A percentile compares a stretch with the other conserved stretches of the same genome.
Evolutionary conservation across 2,329 filamentous ascomycete genomes (phyloP).

Genomic region (Alternaria sp.): DNA sequence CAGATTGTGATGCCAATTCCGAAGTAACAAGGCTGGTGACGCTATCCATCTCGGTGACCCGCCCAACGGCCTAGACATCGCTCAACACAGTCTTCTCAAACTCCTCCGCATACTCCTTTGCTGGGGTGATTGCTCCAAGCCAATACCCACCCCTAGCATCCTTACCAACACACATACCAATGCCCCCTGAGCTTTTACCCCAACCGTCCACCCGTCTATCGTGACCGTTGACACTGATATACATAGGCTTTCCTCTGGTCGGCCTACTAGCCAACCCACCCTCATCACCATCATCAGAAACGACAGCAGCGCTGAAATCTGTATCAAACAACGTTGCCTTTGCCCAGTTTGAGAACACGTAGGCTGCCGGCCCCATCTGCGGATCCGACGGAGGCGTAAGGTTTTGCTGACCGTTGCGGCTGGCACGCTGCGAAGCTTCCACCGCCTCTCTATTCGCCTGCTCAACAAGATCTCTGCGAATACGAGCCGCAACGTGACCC

Average conservation of each 20-base stretch:
- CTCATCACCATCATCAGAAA: neutral
- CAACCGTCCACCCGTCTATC: constrained; percentile 4
- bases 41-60: neutral
- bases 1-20: neutral
- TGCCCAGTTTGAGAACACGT: constrained; percentile 20
- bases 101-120: neutral
- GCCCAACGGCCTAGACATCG: neutral
- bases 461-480: constrained; percentile 25
- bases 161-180: constrained; percentile 17
- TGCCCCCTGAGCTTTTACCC: constrained; percentile 9
- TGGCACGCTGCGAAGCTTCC: constrained; percentile 11
- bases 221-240: neutral
- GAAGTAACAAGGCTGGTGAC: neutral
- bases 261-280: neutral
- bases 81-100: constrained; percentile 3
- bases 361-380: constrained; percentile 4
- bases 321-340: constrained; percentile 24
- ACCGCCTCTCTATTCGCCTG: constrained; percentile 25
- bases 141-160: constrained; percentile 29
- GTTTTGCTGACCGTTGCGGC: neutral
- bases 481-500: constrained; percentile 26
- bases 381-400: neutral
- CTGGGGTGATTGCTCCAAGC: constrained; percentile 9
- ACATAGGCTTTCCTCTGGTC: constrained; percentile 1
- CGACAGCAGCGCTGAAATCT: constrained; percentile 21